These are phyloP conservation scores for Aspergillus sp. DNA, from an alignment of 2,329 filamentous ascomycete species.

Conservation along the genomic window DNA sequence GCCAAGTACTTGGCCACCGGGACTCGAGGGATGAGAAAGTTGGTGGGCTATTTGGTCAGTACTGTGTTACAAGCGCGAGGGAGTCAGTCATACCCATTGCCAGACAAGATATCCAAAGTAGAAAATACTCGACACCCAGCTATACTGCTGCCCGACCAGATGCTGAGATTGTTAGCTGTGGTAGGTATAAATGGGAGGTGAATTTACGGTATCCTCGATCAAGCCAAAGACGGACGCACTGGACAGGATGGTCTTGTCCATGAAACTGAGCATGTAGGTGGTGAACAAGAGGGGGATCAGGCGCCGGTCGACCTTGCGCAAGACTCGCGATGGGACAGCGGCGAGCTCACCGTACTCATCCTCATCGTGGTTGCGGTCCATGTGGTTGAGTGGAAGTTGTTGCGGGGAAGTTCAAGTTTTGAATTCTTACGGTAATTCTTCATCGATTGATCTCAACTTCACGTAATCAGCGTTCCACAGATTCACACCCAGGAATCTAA, in stretches of 20 bases:
- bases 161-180: constrained; percentile 33
- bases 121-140: constrained; percentile 56
- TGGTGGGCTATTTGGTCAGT: constrained; percentile 28
- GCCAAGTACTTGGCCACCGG: constrained; percentile 52
- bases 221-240: constrained; percentile 59
- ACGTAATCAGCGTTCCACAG: no score
- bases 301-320: constrained; percentile 57
- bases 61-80: constrained; percentile 19
- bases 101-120: constrained; percentile 57
- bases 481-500: no score
- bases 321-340: constrained; percentile 27
- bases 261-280: constrained; percentile 61
- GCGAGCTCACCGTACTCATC: constrained; percentile 1
- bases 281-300: constrained; percentile 58
- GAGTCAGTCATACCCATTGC: constrained; percentile 32
- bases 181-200: background rate
- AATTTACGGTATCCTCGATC: constrained; percentile 43
- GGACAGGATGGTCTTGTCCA: constrained; percentile 61
- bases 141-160: constrained; percentile 59
- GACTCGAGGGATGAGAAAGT: constrained; percentile 46
- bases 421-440: background rate
- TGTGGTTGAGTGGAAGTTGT: background rate
- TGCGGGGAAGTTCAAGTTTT: background rate
- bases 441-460: background rate
- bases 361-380: background rate